A percentile compares a stretch with the other conserved stretches of the same genome.
Evolutionary conservation across 2,329 filamentous ascomycete species (phyloP).

Genomic region (Rutstroemia sp.): DNA sequence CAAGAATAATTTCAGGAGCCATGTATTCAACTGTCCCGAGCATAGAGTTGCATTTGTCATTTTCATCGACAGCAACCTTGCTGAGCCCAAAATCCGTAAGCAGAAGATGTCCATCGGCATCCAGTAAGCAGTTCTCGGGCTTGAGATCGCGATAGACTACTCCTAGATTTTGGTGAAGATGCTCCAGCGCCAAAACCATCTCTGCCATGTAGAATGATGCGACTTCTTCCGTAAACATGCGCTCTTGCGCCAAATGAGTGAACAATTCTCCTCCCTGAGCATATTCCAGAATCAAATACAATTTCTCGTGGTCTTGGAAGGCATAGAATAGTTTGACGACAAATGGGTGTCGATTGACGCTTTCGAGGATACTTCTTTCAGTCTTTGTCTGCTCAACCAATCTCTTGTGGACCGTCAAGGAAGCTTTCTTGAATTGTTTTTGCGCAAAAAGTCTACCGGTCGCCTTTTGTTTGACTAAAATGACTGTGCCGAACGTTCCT

Average conservation of each 20-base stretch:
- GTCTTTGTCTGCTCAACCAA: constrained; percentile 96
- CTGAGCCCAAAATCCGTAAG: constrained; percentile 95
- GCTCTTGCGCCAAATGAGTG: constrained; percentile 85
- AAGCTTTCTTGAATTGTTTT: constrained; percentile 98
- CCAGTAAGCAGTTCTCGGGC: constrained; percentile 93
- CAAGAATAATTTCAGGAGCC: constrained; percentile 85
- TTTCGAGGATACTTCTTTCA: constrained; percentile 89
- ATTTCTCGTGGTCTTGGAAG: constrained; percentile 95
- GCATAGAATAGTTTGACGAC: constrained; percentile 98
- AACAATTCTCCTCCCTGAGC: constrained; percentile 96
- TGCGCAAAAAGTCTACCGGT: constrained; percentile 92
- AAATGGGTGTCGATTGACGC: constrained; percentile 92
- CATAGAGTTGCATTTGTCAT: constrained; percentile 72
- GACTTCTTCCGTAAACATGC: constrained; percentile 87
- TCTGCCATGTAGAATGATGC: constrained; percentile 98
- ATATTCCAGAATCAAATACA: constrained; percentile 96
- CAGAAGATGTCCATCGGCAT: constrained; percentile 83
- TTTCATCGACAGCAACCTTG: constrained; percentile 78
- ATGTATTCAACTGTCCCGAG: constrained; percentile 97
- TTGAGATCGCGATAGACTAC: constrained; percentile 97
- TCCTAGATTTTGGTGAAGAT: constrained; percentile 84
- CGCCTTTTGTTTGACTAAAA: constrained; percentile 81
- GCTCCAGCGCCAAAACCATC: constrained; percentile 88
- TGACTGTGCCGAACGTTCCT: constrained; percentile 89
- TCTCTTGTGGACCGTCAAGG: constrained; percentile 89